A percentile compares a stretch with the other conserved stretches of the same genome.
phyloP scores from a whole-genome alignment of 345 rosid species.

The Psidium guajava region DNA sequence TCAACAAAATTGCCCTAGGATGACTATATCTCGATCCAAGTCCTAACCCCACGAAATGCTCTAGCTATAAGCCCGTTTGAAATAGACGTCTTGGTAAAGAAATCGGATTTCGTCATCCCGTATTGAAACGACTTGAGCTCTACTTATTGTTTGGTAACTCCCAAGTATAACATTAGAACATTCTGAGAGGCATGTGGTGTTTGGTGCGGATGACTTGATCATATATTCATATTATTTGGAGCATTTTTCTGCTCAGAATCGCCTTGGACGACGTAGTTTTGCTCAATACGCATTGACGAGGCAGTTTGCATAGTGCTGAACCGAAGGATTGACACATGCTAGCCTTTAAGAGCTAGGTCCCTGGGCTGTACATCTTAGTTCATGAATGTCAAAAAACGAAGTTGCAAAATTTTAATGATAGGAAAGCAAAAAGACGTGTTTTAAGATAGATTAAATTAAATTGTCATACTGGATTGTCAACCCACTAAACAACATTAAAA shows the following conservation, averaged over 20 bases:
- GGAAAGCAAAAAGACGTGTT: not conserved
- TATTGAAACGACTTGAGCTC: not conserved
- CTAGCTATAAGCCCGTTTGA: not conserved
- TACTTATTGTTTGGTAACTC: not conserved
- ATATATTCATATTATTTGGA: not conserved
- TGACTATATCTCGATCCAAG: not conserved
- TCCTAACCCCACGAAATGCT: not conserved
- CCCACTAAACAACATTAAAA: not conserved
- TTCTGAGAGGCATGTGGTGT: not conserved
- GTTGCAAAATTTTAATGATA: not conserved
- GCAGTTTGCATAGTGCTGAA: not conserved
- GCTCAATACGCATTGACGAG: rapidly evolving
- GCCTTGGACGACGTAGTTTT: rapidly evolving
- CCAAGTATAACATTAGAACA: not conserved
- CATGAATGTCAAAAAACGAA: not conserved
- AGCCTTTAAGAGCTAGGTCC: not conserved
- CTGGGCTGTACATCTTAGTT: not conserved
- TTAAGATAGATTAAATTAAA: not conserved
- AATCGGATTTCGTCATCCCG: not conserved
- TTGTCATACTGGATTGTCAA: not conserved
- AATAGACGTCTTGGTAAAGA: not conserved
- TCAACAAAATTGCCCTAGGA: not conserved
- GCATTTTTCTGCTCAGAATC: not conserved
- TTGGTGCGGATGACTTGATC: no score
- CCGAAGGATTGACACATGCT: not conserved